Percentiles rank a stretch among this genome's conserved stretches.
These are phyloP conservation scores for Rostrohypoxylon terebratum DNA, from an alignment of 495 filamentous ascomycete species.

Conservation along the genomic window DNA sequence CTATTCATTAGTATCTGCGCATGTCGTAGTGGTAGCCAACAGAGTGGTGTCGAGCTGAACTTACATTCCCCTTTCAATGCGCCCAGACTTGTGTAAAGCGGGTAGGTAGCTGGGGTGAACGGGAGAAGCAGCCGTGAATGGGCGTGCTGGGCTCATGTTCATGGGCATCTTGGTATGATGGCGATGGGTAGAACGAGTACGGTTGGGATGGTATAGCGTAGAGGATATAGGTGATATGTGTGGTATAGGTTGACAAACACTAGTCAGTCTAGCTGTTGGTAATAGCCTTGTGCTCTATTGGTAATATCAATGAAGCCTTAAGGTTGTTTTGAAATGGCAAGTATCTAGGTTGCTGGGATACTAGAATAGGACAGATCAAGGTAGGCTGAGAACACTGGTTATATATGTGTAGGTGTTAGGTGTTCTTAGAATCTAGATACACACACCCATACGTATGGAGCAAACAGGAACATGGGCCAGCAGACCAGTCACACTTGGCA, in stretches of 20 bases:
- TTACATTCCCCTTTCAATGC: conserved; percentile 55
- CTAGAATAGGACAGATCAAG: conserved; percentile 6
- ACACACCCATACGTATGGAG: conserved; percentile 7
- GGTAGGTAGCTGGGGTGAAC: conserved; percentile 60
- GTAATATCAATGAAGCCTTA: background rate
- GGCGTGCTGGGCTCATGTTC: conserved; percentile 41
- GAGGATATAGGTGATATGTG: too few relatives aligned
- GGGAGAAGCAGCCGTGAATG: conserved; percentile 56
- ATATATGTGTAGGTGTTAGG: conserved; percentile 1
- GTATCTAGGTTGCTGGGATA: conserved; percentile 14
- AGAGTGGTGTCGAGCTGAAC: conserved; percentile 24
- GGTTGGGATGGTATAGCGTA: background rate
- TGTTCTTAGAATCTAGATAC: too few relatives aligned
- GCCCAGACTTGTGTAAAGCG: conserved; percentile 49
- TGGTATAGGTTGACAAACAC: background rate
- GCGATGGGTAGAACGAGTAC: background rate
- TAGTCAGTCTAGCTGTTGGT: background rate
- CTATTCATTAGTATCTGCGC: conserved; percentile 8
- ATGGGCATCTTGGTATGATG: conserved; percentile 44
- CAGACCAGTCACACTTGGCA: conserved; percentile 17
- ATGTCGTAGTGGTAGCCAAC: background rate
- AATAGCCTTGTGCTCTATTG: background rate
- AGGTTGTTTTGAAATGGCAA: background rate
- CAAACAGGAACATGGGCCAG: conserved; percentile 11
- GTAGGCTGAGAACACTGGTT: conserved; percentile 2